Percentiles rank a stretch among this genome's conserved stretches.
Conservation (phyloP, 2,329 filamentous ascomycete species). For the Colletotrichum shisoi region DNA sequence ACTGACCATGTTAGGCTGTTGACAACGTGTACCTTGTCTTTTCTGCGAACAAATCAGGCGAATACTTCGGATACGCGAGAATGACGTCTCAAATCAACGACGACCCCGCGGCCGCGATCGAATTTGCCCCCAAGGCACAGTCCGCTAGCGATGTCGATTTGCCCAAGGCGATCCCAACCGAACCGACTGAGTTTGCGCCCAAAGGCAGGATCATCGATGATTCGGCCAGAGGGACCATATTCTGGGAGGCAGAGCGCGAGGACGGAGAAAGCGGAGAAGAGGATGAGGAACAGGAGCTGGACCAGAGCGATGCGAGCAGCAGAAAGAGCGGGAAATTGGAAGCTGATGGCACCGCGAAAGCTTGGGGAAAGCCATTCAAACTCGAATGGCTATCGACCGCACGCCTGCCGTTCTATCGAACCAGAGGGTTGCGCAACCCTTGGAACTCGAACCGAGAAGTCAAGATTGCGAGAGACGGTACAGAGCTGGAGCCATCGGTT, state of each 20-base stretch:
- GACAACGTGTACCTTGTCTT: slow-evolving; percentile 93
- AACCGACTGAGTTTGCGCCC: slow-evolving; percentile 78
- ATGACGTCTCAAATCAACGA: slow-evolving; percentile 87
- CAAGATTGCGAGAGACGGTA: slow-evolving; percentile 94
- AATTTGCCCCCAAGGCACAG: slow-evolving; percentile 73
- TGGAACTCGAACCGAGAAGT: slow-evolving; percentile 97
- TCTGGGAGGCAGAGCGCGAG: slow-evolving; percentile 84
- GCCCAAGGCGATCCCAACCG: slow-evolving; percentile 80
- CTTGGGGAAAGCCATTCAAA: slow-evolving; percentile 90
- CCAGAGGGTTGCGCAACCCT: slow-evolving; percentile 84
- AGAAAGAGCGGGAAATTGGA: slow-evolving; percentile 50
- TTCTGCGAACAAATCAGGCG: slow-evolving; percentile 95
- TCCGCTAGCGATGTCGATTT: slow-evolving; percentile 68
- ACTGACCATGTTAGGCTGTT: slow-evolving; percentile 61
- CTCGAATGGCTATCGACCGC: slow-evolving; percentile 89
- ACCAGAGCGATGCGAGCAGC: slow-evolving; percentile 45
- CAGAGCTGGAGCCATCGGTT: slow-evolving; percentile 84
- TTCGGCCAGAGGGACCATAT: slow-evolving; percentile 91
- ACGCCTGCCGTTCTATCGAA: slow-evolving; percentile 86
- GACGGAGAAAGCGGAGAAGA: slow-evolving; percentile 57
- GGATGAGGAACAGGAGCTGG: slow-evolving; percentile 61
- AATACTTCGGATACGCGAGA: slow-evolving; percentile 93
- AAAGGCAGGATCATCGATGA: slow-evolving; percentile 91
- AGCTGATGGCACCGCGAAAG: slow-evolving; percentile 63
- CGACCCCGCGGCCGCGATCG: slow-evolving; percentile 73